Percentiles rank a stretch among this genome's conserved stretches.
Conservation (phyloP, 2,329 filamentous ascomycete species). For the Microsporum canis region DNA sequence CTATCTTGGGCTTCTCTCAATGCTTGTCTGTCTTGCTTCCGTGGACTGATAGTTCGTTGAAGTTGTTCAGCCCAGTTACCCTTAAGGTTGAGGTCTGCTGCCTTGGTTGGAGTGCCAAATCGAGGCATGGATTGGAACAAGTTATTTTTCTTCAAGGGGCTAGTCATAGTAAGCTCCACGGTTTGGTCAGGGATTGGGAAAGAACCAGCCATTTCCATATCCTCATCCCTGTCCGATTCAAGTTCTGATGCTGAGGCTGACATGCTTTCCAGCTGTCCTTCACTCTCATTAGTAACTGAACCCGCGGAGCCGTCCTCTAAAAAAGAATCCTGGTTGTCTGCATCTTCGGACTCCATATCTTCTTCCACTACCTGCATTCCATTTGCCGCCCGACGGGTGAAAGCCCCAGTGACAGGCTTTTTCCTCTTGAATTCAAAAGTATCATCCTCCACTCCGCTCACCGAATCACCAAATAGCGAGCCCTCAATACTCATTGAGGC, state of each 20-base stretch:
- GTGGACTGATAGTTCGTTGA: slow-evolving; percentile 83
- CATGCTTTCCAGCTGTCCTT: slow-evolving; percentile 11
- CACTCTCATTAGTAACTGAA: slow-evolving; percentile 45
- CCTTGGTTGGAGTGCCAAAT: slow-evolving; percentile 7
- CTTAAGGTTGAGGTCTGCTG: slow-evolving; percentile 41
- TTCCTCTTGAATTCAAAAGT: slow-evolving; percentile 47
- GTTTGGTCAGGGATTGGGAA: slow-evolving; percentile 61
- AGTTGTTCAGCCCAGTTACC: slow-evolving; percentile 92
- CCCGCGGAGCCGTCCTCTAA: slow-evolving; percentile 84
- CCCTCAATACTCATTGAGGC: slow-evolving; percentile 34
- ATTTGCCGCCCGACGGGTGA: slow-evolving; percentile 54
- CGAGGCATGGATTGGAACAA: slow-evolving; percentile 13
- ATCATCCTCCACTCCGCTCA: slow-evolving; percentile 40
- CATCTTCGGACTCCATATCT: slow-evolving; percentile 34
- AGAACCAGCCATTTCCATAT: slow-evolving; percentile 76
- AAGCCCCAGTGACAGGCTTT: slow-evolving; percentile 61
- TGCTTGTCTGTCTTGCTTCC: slow-evolving; percentile 75
- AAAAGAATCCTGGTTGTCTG: slow-evolving; percentile 59
- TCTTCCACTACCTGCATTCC: slow-evolving; percentile 26
- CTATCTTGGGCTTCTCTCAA: slow-evolving; percentile 55
- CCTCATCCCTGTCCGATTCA: slow-evolving; percentile 52
- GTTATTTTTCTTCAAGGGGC: slow-evolving; percentile 18
- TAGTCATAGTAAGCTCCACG: slow-evolving; percentile 56
- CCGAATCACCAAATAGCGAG: slow-evolving; percentile 28
- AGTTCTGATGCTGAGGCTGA: slow-evolving; percentile 45